Base-by-base conservation (phyloP, 768 basidiomycete species). In the Panus rudis region DNA sequence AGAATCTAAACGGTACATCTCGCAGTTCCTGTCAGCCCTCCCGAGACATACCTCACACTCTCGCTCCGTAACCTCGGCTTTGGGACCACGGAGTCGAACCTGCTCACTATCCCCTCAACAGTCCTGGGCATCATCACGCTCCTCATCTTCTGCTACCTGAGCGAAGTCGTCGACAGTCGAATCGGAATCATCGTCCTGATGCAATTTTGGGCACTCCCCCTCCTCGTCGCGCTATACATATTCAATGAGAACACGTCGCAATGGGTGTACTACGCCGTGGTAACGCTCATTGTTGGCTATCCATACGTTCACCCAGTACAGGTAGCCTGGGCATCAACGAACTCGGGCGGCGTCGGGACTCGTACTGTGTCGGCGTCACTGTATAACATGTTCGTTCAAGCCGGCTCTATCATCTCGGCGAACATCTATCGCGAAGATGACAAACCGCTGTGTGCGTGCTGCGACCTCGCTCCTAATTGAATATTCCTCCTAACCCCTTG, bases 311-410 rank as follows among this genome's bases (percentile, higher is more conserved):
- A 60, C 28, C 59, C 59, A 1, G 40, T 60, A 2, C 59, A 58
- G 30, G 59, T 80, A 1, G 77, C 72, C 0, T 79, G 78, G 76
- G 69, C 70, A 1, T 79, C 75, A 2, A 64, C 74, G 40, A 83
- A 81, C 54, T 78, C 81, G 3, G 70, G 69, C 46, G 73, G 72
- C 41, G 81, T 83, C 4, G 63, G 73, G 28, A 79, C 76, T 7
- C 63, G 79, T 53, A 76, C 63, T 7, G 63, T 68, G 10, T 57
- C 59, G 2, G 63, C 68, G 6, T 64, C 67, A 1, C 60, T 78
- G 21, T 81, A 83, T 57, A 83, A 81, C 50, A 79, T 82, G 73
- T 76, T 74, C 50, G 79, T 81, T 12, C 78, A 81, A 55, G 73
- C 73, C 3, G 74, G 73, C 6, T 67, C 64, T 7, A 72, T 78